These are phyloP conservation scores for Phytophthora tubulina DNA, from an alignment of 352 stramenopile species.

Conservation along the genomic window DNA sequence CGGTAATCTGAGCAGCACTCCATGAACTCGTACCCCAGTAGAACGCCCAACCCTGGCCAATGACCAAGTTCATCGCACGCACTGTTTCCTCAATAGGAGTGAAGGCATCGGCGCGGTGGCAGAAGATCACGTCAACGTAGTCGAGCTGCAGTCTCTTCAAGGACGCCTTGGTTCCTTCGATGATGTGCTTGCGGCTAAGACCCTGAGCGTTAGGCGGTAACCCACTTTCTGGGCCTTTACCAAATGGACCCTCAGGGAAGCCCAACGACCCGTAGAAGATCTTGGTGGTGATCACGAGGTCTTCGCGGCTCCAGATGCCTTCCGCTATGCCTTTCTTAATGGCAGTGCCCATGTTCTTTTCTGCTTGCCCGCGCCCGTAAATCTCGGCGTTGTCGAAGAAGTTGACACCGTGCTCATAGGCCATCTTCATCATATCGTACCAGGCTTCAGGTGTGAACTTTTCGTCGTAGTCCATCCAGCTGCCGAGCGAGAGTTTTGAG, in stretches of 20 bases:
- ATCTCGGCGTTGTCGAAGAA: constrained; percentile 19
- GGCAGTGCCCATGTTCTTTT: constrained; percentile 36
- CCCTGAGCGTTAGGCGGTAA: constrained; percentile 32
- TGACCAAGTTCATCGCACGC: constrained; percentile 13
- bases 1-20: constrained; percentile 53
- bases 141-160: constrained; percentile 44
- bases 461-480: constrained; percentile 13
- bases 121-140: constrained; percentile 20
- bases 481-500: background rate
- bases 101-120: constrained; percentile 31
- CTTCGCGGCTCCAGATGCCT: constrained; percentile 37
- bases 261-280: constrained; percentile 6
- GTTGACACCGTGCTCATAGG: constrained; percentile 8
- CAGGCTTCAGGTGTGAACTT: constrained; percentile 9
- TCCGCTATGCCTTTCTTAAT: constrained; percentile 41
- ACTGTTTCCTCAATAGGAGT: constrained; percentile 9
- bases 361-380: constrained; percentile 6
- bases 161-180: constrained; percentile 55
- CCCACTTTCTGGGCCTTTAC: background rate
- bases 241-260: background rate
- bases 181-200: constrained; percentile 56
- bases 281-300: constrained; percentile 19
- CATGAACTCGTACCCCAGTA: constrained; percentile 59
- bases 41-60: constrained; percentile 8
- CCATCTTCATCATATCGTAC: constrained; percentile 21